These are phyloP conservation scores for Starmera caribaea DNA, from an alignment of 805 yeast genomes.

Conservation along the genomic window DNA sequence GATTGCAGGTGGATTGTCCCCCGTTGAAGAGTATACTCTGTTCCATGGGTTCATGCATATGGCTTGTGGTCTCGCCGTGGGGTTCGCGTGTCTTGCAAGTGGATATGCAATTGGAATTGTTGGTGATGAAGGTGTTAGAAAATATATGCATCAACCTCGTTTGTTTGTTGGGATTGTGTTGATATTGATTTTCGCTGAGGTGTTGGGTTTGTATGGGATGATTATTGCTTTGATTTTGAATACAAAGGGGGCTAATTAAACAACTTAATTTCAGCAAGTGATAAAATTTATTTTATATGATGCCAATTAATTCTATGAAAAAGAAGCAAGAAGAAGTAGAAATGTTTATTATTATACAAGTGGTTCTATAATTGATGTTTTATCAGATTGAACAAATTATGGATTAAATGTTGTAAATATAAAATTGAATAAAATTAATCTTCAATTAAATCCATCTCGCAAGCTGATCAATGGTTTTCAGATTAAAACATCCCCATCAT, in stretches of 20 bases:
- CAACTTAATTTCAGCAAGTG: neutral
- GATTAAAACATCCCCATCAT: slow-evolving; percentile 52
- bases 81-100: slow-evolving; percentile 91
- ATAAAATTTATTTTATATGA: no score
- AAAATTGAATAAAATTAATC: no score
- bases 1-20: slow-evolving; percentile 84
- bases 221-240: slow-evolving; percentile 88
- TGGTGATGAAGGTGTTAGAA: slow-evolving; percentile 89
- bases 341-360: no score
- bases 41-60: slow-evolving; percentile 98
- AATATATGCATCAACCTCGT: slow-evolving; percentile 79
- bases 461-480: no score
- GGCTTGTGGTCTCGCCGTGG: slow-evolving; percentile 93
- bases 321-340: no score
- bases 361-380: no score
- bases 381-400: no score
- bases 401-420: no score
- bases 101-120: slow-evolving; percentile 96
- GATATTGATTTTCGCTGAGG: slow-evolving; percentile 86
- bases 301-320: no score
- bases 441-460: no score
- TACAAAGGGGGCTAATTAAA: slow-evolving; percentile 65
- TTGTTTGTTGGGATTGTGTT: slow-evolving; percentile 84
- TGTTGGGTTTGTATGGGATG: slow-evolving; percentile 87
- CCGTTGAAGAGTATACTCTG: slow-evolving; percentile 68